Base-by-base conservation (phyloP, 345 rosid genomes). In the Camelina laxa region DNA sequence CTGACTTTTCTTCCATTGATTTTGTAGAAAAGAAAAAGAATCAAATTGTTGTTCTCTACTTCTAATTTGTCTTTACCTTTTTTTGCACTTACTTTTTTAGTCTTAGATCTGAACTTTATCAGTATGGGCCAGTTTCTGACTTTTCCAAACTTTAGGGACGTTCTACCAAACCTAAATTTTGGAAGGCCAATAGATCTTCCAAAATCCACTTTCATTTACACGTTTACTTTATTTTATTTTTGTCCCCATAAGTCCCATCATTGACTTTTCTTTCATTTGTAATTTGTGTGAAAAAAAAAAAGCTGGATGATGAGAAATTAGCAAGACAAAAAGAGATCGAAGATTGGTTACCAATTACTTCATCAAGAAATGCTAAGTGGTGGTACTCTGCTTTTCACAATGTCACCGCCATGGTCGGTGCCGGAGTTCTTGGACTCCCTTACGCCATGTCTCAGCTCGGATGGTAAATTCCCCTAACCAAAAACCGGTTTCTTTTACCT, bases 321-420 rank as follows among this genome's bases (percentile, higher is more conserved):
- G 78, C 47, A 17, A 82, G 74, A 80, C 87, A 89, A 79, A 87
- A 87, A 80, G 82, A 79, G 22, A 83, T 85, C 62, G 89, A 89
- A 12, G 83, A 70, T 27, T 89, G 92, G 92, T 84, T 89, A 58
- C 92, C 92, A 15, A 87, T 89, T 51, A 87, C 95, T 50, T 84
- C 92, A 33, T 86, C 89, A 0, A 79, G 95, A 75, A 87, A 86
- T 50, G 95, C 92, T 9, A 89, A 83, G 64, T 90, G 96, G 96
- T 88, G 92, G 96, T 88, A 86, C 76, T 72, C 92, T 17, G 89
- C 96, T 64, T 90, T 90, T 72, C 96, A 90, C 89, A 88, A 90
- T 82, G 93, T 90, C 75, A 90, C 96, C 16, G 90, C 96, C 83
- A 87, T 89, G 96, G 96, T 89, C 50, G 91, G 94, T 48, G 95